A percentile compares a stretch with the other conserved stretches of the same genome.
These are phyloP conservation scores for Akanthomyces lecanii DNA, from an alignment of 2,329 filamentous ascomycete genomes.

Conservation along the genomic window DNA sequence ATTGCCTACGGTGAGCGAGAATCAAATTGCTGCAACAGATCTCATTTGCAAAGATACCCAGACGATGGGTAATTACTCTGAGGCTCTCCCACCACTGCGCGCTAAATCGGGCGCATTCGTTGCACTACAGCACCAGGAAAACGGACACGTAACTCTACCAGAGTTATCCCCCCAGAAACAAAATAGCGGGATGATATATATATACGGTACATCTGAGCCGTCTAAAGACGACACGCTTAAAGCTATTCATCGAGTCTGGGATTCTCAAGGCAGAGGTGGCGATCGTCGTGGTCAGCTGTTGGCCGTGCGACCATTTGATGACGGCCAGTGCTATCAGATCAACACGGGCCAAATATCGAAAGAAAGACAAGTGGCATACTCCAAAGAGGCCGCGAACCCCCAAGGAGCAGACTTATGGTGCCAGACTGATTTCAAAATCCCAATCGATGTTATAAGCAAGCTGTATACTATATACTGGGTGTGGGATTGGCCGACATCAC, in stretches of 20 bases:
- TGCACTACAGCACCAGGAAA: neutral
- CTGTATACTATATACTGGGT: slow-evolving; percentile 2
- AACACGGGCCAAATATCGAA: neutral
- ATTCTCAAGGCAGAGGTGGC: neutral
- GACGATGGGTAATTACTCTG: neutral
- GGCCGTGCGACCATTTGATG: neutral
- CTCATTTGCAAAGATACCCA: neutral
- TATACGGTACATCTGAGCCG: neutral
- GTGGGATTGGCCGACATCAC: neutral
- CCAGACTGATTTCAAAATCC: neutral
- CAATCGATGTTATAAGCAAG: neutral
- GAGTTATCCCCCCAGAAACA: neutral
- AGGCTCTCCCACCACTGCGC: neutral
- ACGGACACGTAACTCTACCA: slow-evolving; percentile 1
- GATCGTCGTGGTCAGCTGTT: neutral
- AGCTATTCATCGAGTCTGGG: neutral
- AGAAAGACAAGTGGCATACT: neutral
- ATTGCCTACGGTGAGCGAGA: neutral
- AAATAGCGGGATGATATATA: neutral
- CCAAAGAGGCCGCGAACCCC: neutral
- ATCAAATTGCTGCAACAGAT: neutral
- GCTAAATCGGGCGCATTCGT: neutral
- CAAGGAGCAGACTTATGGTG: slow-evolving; percentile 4
- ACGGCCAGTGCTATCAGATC: slow-evolving; percentile 5
- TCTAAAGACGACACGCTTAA: neutral